Base-by-base conservation (phyloP, 768 basidiomycete species). In the Leccinum ochraceum region DNA sequence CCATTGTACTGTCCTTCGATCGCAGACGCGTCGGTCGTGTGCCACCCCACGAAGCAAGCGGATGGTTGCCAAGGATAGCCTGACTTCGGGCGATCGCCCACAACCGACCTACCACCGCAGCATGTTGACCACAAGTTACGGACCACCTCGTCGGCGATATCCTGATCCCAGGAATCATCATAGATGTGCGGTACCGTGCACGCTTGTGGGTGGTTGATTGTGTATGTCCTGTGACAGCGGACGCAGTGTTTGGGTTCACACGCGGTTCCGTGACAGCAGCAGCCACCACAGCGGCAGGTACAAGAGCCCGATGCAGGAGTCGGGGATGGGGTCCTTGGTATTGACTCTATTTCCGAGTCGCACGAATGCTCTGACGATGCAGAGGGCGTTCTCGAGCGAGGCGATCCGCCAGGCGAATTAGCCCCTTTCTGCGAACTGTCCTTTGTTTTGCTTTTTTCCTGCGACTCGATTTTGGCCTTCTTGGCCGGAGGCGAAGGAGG, bases 1-100 rank as follows among this genome's bases (percentile, higher is more conserved):
- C 51, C 51, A 37, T 59, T 59, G 17, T 61, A 61, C 11, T 46
- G 39, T 34, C 20, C 32, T 17, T 61, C 39, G 51, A 59, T 49
- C 1, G 51, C 42, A 8, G 3, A 24, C 32, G 22, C 51, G 2
- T 48, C 17, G 14, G 49, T 60, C 37, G 56, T 52, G 42, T 60
- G 60, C 60, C 57, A 53, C 4, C 56, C 51, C 10, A 48, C 10
- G 6, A 32, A 58, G 51, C 60, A 60, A 3, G 56, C 42, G n/a
- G 3, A 53, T 8, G 60, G 60, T 2, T 52, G 51, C 2, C 9
- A n/a, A n/a, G 4, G 34, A 34, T n/a, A n/a, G n/a, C 20, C 4
- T 10, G 6, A 24, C 3, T 37, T 36, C 28, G 24, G 10, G 7
- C 20, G 30, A 6, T 30, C 30, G 10, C 6, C 16, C 42, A 10